Conservation (phyloP, 352 stramenopile species). For the Phytophthora quininea region DNA sequence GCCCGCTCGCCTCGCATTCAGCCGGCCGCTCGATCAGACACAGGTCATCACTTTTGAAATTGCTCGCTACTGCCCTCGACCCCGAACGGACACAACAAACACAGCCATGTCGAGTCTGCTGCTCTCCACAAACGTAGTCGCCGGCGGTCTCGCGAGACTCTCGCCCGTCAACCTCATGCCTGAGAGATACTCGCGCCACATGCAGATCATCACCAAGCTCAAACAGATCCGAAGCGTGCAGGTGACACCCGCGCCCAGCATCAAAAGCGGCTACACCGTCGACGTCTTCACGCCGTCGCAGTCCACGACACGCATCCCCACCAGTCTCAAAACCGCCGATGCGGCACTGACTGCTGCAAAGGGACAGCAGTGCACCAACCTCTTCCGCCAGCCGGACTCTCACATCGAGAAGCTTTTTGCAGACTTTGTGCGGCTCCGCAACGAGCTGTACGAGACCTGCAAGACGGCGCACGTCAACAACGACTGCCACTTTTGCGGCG, state of each 20-base stretch:
- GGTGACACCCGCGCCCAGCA: constrained; percentile 9
- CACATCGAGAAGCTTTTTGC: constrained; percentile 31
- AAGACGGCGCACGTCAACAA: constrained; percentile 31
- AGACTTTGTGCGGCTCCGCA: constrained; percentile 46
- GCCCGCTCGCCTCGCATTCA: background rate
- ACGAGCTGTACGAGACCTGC: constrained; percentile 40
- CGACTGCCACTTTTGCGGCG: constrained; percentile 47
- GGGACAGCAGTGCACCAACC: constrained; percentile 2
- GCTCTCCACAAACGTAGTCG: constrained; percentile 9
- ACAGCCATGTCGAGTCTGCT: constrained; percentile 14
- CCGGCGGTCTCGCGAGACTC: constrained; percentile 14
- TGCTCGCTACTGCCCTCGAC: background rate
- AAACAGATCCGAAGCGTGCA: constrained; percentile 35
- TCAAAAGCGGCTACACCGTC: constrained; percentile 20
- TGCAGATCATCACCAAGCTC: constrained; percentile 35
- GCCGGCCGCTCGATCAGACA: background rate
- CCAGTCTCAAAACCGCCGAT: constrained; percentile 15
- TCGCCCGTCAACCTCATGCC: constrained; percentile 28
- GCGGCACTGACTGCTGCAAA: background rate
- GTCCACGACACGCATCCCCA: constrained; percentile 33
- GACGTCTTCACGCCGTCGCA: constrained; percentile 35
- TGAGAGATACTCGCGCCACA: constrained; percentile 36
- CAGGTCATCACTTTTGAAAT: constrained; percentile 21
- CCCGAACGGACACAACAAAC: background rate
- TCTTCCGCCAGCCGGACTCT: constrained; percentile 23